Evolutionary conservation across 345 rosid genomes (phyloP), one percentile per base, ranked within the genome.

Genomic region (Eucalyptus curtisii): DNA sequence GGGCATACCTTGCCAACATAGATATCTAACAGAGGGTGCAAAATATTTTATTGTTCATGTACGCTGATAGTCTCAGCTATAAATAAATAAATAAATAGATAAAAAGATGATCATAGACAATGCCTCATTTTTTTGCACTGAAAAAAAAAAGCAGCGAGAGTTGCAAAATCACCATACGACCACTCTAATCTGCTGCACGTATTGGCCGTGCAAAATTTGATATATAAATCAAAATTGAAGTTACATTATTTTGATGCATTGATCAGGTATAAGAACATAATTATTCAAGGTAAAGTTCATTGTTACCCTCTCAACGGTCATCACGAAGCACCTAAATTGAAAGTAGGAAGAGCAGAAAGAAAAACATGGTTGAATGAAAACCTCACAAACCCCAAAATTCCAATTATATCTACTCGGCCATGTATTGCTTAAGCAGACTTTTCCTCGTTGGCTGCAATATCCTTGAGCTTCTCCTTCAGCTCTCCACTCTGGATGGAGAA

Each of bases 401-500:
- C 44, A 50, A 8, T 50, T 50, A 50, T 1, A 50, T 50, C 53
- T 50, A 50, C 53, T 17, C 22, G 8, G 45, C 45, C 81, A 71
- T 33, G 27, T 10, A 71, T 37, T 5, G 22, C 81, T 53, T 68
- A 89, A 49, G 90, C 85, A 49, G 88, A 64, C 71, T 49, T 80
- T 37, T 90, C 86, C n/a, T 5, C 66, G 88, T 81, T 88, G 86
- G 90, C 90, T 2, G 91, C 84, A 40, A 95, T 47, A 44, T 90
- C 97, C 91, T 95, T 92, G 87, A 98, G 95, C 93, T 94, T 98
- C 79, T 94, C 95, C 93, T 97, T 96, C 89, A 98, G 93, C 90
- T 97, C 98, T 27, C 99, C 99, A 53, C 53, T 93, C 99, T 98
- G 90, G 55, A 87, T 49, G 55, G 33, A 13, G 22, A 33, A 30